Conservation (phyloP, 768 basidiomycete genomes). For the Tylopilus plumbeoviolaceoides region DNA sequence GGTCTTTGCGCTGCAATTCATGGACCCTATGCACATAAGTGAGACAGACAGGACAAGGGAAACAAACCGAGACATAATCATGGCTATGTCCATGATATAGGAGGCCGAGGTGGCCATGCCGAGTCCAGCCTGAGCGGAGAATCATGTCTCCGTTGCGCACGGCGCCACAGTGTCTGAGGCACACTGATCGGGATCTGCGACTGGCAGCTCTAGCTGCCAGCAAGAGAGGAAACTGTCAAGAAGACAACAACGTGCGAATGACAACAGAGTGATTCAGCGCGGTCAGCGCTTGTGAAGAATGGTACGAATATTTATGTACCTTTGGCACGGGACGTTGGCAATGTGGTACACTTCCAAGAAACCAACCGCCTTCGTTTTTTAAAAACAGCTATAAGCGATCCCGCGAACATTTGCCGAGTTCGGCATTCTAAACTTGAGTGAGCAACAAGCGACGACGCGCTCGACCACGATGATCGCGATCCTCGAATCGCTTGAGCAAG, state of each 20-base stretch:
- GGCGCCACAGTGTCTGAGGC: conserved; percentile 16
- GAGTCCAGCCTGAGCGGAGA: background rate
- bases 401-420: conserved; percentile 29
- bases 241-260: background rate
- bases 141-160: conserved; percentile 1
- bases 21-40: background rate
- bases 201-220: background rate
- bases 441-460: conserved; percentile 27
- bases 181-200: conserved; percentile 7
- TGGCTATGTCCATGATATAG: background rate
- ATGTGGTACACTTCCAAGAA: background rate
- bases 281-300: background rate
- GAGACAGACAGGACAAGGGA: background rate
- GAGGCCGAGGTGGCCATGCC: background rate
- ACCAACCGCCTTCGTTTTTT: background rate
- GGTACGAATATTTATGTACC: background rate
- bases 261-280: background rate
- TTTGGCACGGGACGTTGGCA: background rate
- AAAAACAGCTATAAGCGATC: conserved; percentile 23
- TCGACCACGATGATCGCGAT: conserved; percentile 24
- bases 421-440: conserved; percentile 18
- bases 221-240: background rate
- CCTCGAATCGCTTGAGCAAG: conserved; percentile 27
- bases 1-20: background rate
- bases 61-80: conserved; percentile 1